phyloP scores from a whole-genome alignment of 331 rosid species.

The Rhamnella rubrinervis region DNA sequence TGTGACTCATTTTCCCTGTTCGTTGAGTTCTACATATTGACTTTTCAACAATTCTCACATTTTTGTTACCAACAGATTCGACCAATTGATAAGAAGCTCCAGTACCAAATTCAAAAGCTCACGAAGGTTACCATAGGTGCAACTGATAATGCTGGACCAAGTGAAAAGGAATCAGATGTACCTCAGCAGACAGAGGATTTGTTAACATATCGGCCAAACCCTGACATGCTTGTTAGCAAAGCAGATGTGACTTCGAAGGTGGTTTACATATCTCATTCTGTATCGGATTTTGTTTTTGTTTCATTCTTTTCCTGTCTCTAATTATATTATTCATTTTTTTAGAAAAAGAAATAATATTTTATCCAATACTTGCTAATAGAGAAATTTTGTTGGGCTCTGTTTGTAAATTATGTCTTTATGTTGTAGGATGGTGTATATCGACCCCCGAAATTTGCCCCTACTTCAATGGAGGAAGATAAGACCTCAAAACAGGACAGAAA shows the following conservation, averaged over 20 bases:
- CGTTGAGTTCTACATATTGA: neutral
- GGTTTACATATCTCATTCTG: neutral
- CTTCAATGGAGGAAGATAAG: constrained; percentile 65
- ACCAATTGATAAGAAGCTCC: constrained; percentile 82
- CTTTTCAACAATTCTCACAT: constrained; percentile 16
- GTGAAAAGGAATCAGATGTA: constrained; percentile 40
- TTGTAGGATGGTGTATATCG: constrained; percentile 53
- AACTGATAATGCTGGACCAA: constrained; percentile 30
- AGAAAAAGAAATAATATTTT: too few relatives aligned
- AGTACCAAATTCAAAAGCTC: constrained; percentile 87
- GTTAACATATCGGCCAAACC: constrained; percentile 76
- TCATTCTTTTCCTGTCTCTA: neutral
- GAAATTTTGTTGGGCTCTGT: too few relatives aligned
- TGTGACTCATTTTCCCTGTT: constrained; percentile 18
- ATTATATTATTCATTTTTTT: too few relatives aligned
- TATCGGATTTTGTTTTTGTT: neutral
- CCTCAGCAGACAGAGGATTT: constrained; percentile 48
- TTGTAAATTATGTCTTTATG: constrained; percentile 8
- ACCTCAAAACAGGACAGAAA: constrained; percentile 59
- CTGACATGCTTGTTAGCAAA: constrained; percentile 65
- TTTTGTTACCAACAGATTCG: constrained; percentile 53
- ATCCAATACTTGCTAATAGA: too few relatives aligned
- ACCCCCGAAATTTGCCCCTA: constrained; percentile 66
- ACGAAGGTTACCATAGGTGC: constrained; percentile 46
- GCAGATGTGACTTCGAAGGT: constrained; percentile 44